Evolutionary conservation across 495 filamentous ascomycete genomes (phyloP).

Genomic region (Neurospora tetrasperma): DNA sequence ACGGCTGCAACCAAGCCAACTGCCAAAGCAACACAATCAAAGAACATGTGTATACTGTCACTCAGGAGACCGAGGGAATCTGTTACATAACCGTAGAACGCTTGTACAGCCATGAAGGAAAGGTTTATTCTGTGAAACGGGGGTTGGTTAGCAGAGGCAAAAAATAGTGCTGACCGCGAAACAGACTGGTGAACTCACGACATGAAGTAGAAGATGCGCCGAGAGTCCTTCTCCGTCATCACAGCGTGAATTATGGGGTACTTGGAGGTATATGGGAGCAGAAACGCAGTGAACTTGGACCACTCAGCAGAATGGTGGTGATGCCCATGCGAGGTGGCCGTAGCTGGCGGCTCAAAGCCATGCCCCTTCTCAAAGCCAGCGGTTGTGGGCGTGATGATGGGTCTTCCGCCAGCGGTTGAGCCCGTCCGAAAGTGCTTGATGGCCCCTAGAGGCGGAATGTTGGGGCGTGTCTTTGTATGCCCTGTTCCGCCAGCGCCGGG

Average conservation of each 20-base stretch:
- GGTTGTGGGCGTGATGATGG: constrained; percentile 19
- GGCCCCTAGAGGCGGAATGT: constrained; percentile 17
- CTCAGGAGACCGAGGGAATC: constrained; percentile 89
- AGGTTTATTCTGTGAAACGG: constrained; percentile 66
- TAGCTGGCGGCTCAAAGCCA: constrained; percentile 19
- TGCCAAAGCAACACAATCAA: constrained; percentile 87
- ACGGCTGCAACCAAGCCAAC: constrained; percentile 92
- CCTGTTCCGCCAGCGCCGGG: constrained; percentile 9
- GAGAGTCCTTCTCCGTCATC: constrained; percentile 82
- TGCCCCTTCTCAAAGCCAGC: constrained; percentile 16
- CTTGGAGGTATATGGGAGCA: constrained; percentile 52
- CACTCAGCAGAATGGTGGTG: constrained; percentile 26
- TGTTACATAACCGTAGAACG: constrained; percentile 84
- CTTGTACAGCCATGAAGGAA: constrained; percentile 87
- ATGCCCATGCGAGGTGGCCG: constrained; percentile 10
- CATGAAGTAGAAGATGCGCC: constrained; percentile 97
- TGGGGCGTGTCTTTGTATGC: background rate
- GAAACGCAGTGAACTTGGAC: constrained; percentile 52
- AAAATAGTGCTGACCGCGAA: background rate
- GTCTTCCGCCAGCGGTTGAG: constrained; percentile 22
- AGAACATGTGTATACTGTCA: constrained; percentile 99
- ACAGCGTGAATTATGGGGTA: constrained; percentile 78
- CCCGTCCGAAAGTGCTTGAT: constrained; percentile 21
- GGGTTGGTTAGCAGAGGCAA: constrained; percentile 9
- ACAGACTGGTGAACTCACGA: constrained; percentile 39